Base-by-base conservation (phyloP, 1,139 yeast species). In the Entelexis sorbosivorans region DNA sequence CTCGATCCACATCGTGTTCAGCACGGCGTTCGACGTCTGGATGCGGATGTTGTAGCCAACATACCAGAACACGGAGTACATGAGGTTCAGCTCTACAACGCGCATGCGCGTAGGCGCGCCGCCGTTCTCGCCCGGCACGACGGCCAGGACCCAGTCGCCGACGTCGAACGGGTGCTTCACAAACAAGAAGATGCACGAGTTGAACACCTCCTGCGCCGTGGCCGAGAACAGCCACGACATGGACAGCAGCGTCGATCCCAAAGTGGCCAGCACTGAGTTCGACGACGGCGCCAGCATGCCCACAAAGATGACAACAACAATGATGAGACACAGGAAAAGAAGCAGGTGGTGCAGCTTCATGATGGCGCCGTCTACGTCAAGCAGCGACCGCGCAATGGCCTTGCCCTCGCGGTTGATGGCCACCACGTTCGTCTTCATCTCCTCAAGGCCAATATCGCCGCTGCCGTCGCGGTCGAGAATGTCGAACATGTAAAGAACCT, bases 161-260 rank as follows among this genome's bases (percentile, higher is more conserved):
- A 69, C 68, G 53, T 70, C 74, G 51, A 64, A 59, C 3, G 74
- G 74, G 52, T 70, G 74, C 60, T 70, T 70, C 52, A 69, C 72
- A 51, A 70, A 70, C 52, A 70, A 55, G 54, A 68, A 70, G 9
- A 70, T 66, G 52, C 72, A 68, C 2, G 73, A 67, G 13, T 69
- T 66, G 38, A 69, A 60, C 24, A 70, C 58, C 54, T 70, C 74
- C 54, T 68, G 72, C 16, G 68, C 65, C 20, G 73, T 68, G 14
- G 68, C 59, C 2, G 69, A 60, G 52, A 70, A 68, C 35, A 70
- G 62, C 59, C 69, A 70, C 16, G 73, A 69, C 39, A 70, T 55
- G 4, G 72, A 71, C 38, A 70, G 61, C 46, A 70, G 57, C 0
- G 71, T 59, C 8, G 73, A 66, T 16, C 73, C 74, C 36, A 70